A percentile compares a stretch with the other conserved stretches of the same genome.
Conservation (phyloP, 2,329 filamentous ascomycete genomes). For the Pseudopyricularia cyperi region DNA sequence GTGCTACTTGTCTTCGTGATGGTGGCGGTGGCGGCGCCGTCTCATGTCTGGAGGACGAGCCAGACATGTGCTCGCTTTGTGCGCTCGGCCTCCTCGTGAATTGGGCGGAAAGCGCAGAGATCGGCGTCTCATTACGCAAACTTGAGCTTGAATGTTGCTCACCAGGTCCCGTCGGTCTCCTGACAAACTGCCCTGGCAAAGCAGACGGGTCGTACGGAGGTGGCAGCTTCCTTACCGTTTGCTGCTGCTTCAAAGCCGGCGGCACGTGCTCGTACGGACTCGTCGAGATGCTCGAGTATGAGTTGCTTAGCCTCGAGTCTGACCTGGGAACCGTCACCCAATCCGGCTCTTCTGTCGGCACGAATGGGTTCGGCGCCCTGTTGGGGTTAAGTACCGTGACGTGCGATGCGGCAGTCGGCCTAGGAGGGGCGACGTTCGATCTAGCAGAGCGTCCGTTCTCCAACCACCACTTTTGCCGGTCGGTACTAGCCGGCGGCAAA, state of each 20-base stretch:
- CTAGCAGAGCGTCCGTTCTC: conserved; percentile 62
- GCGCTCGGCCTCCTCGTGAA: neutral
- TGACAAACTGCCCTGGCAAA: conserved; percentile 29
- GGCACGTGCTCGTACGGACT: conserved; percentile 44
- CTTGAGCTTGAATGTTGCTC: conserved; percentile 5
- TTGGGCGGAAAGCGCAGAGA: conserved; percentile 4
- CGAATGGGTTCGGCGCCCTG: conserved; percentile 72
- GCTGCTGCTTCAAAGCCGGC: conserved; percentile 13
- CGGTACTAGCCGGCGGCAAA: conserved; percentile 53
- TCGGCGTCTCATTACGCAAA: neutral
- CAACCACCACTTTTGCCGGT: conserved; percentile 59
- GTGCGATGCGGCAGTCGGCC: conserved; percentile 27
- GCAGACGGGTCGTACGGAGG: conserved; percentile 33
- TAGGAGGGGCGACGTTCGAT: conserved; percentile 56
- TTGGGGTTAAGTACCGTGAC: conserved; percentile 57
- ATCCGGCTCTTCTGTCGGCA: conserved; percentile 59
- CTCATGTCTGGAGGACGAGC: conserved; percentile 12
- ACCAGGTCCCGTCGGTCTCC: conserved; percentile 21
- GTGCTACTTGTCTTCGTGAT: conserved; percentile 8
- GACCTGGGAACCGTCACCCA: conserved; percentile 60
- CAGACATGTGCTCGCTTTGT: neutral
- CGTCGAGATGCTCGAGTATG: conserved; percentile 43
- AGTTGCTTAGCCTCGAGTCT: conserved; percentile 34
- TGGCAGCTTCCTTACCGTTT: conserved; percentile 38
- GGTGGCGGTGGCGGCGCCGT: conserved; percentile 29